phyloP scores from a whole-genome alignment of 2,329 filamentous ascomycete species.

The Fusarium devonianum region DNA sequence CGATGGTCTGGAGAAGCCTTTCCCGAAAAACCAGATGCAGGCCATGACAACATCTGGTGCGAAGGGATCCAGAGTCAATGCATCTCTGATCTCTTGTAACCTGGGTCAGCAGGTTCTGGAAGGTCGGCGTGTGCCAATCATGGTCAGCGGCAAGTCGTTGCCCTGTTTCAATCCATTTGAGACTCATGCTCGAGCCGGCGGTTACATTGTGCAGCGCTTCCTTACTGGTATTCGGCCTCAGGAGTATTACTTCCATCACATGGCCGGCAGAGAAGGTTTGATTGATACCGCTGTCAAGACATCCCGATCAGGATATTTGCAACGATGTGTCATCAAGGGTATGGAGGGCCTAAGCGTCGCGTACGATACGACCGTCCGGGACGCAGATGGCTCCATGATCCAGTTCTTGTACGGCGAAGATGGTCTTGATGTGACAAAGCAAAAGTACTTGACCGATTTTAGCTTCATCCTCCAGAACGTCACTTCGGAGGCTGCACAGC shows the following conservation, averaged over 20 bases:
- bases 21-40: conserved; percentile 98
- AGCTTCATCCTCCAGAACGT: conserved; percentile 89
- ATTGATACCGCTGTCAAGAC: conserved; percentile 99
- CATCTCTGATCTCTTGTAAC: conserved; percentile 97
- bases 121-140: conserved; percentile 90
- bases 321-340: conserved; percentile 96
- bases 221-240: conserved; percentile 97
- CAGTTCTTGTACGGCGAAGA: conserved; percentile 98
- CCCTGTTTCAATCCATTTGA: conserved; percentile 95
- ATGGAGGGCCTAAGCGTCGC: conserved; percentile 94
- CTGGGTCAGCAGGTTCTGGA: conserved; percentile 96
- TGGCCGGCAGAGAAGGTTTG: conserved; percentile 97
- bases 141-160: conserved; percentile 96
- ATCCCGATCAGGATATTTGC: conserved; percentile 93
- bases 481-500: conserved; percentile 77
- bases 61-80: conserved; percentile 92
- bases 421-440: conserved; percentile 91
- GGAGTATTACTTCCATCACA: conserved; percentile 99
- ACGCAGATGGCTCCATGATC: conserved; percentile 90
- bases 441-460: conserved; percentile 90
- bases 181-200: conserved; percentile 85
- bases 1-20: conserved; percentile 82
- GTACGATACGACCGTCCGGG: conserved; percentile 93
- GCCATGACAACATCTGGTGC: conserved; percentile 97
- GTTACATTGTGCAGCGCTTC: conserved; percentile 95